phyloP scores from a whole-genome alignment of 192 early-diverging fungal species.

The Coemansia guatemalensis region DNA sequence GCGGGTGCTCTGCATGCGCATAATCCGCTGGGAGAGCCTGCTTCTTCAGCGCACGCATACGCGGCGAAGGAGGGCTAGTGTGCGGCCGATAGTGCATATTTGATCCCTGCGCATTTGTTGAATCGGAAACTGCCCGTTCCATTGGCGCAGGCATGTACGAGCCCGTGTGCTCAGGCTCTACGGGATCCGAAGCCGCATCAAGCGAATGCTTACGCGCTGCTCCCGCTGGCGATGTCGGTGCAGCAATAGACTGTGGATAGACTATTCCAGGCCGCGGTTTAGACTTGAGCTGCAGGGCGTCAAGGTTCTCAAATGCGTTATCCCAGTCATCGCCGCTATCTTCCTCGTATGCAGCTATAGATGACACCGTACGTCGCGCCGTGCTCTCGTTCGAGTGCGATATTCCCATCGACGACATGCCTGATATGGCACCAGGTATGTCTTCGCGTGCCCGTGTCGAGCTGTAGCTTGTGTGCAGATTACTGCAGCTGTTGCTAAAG shows the following conservation, averaged over 20 bases:
- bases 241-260: slow-evolving; percentile 46
- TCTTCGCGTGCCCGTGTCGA: slow-evolving; percentile 41
- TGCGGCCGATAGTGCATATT: slow-evolving; percentile 21
- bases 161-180: slow-evolving; percentile 5
- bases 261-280: slow-evolving; percentile 21
- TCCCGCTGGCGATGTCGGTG: slow-evolving; percentile 32
- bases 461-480: slow-evolving; percentile 44
- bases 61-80: slow-evolving; percentile 50
- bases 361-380: slow-evolving; percentile 47
- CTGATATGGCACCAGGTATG: slow-evolving; percentile 42
- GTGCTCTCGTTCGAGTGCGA: slow-evolving; percentile 45
- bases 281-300: slow-evolving; percentile 40
- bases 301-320: slow-evolving; percentile 53
- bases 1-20: neutral
- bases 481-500: slow-evolving; percentile 29
- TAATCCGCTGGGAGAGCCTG: slow-evolving; percentile 10
- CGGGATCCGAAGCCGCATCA: slow-evolving; percentile 26
- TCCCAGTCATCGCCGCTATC: slow-evolving; percentile 56
- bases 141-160: slow-evolving; percentile 16
- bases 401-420: slow-evolving; percentile 53
- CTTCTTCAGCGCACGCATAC: slow-evolving; percentile 19
- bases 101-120: slow-evolving; percentile 20
- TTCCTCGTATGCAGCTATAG: slow-evolving; percentile 53
- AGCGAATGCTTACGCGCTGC: slow-evolving; percentile 44
- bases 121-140: slow-evolving; percentile 42